phyloP scores from a whole-genome alignment of 768 basidiomycete genomes.

The Dendrothele bispora region DNA sequence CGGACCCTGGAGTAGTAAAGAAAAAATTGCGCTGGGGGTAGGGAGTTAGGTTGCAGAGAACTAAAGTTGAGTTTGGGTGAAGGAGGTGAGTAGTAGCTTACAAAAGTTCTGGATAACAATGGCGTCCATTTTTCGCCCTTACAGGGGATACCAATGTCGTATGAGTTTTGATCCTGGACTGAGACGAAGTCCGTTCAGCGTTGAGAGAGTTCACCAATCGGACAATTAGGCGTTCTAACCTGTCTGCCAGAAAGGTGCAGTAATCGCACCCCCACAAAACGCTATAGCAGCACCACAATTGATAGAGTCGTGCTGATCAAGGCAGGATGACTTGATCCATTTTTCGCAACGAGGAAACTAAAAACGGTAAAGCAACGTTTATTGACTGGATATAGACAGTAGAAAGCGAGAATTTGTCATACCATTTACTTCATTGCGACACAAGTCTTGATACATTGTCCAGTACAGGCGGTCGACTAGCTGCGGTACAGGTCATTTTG shows the following conservation, averaged over 20 bases:
- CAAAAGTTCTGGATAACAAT: constrained; percentile 31
- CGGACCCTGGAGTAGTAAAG: too few species aligned
- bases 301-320: constrained; percentile 65
- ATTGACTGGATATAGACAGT: too few species aligned
- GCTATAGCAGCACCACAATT: constrained; percentile 61
- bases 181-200: background rate
- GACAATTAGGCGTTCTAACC: too few species aligned
- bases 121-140: background rate
- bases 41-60: background rate
- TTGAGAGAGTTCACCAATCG: background rate
- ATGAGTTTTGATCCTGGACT: constrained; percentile 51
- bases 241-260: constrained; percentile 42
- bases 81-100: too few species aligned
- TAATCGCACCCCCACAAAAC: constrained; percentile 64
- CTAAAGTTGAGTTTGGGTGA: background rate
- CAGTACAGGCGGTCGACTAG: constrained; percentile 38
- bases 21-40: background rate
- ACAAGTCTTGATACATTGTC: constrained; percentile 33
- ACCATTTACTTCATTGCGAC: constrained; percentile 41
- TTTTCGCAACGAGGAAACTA: constrained; percentile 69
- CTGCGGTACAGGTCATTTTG: constrained; percentile 46
- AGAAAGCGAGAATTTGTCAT: too few species aligned
- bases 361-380: too few species aligned
- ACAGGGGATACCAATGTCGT: constrained; percentile 44
- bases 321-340: constrained; percentile 53